Conservation (phyloP, 805 yeast species). For the Zygoascus bituminiphila region DNA sequence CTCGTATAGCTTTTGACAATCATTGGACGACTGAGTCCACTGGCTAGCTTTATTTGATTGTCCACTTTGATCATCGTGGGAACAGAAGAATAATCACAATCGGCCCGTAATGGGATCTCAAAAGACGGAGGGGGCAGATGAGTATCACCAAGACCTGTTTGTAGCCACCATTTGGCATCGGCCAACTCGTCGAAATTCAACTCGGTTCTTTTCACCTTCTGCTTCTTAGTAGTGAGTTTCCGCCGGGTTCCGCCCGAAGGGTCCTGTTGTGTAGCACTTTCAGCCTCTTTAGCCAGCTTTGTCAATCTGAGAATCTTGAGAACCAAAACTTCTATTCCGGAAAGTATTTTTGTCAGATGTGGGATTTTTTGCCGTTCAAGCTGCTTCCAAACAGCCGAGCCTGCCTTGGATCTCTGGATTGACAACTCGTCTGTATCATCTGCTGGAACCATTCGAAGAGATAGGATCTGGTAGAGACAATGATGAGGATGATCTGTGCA, state of each 20-base stretch:
- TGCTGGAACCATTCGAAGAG: slow-evolving; percentile 12
- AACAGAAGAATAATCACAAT: slow-evolving; percentile 37
- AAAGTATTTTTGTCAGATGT: not conserved
- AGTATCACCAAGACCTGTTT: slow-evolving; percentile 30
- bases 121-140: slow-evolving; percentile 63
- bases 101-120: slow-evolving; percentile 35
- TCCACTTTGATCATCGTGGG: slow-evolving; percentile 43
- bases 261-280: not conserved
- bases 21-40: slow-evolving; percentile 87
- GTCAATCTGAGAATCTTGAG: not conserved
- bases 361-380: slow-evolving; percentile 6
- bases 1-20: slow-evolving; percentile 48
- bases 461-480: slow-evolving; percentile 42
- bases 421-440: slow-evolving; percentile 2
- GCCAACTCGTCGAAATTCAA: slow-evolving; percentile 14
- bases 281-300: not conserved
- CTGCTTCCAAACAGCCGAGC: slow-evolving; percentile 11
- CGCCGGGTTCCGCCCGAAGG: not conserved
- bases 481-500: slow-evolving; percentile 64
- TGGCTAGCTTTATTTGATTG: slow-evolving; percentile 50
- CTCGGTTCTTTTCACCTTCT: slow-evolving; percentile 1
- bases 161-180: slow-evolving; percentile 52
- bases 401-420: slow-evolving; percentile 9
- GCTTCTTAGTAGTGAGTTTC: not conserved
- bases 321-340: not conserved